Base-by-base conservation (phyloP, 1,284 basidiomycete genomes). In the Fomitopsis palustris region DNA sequence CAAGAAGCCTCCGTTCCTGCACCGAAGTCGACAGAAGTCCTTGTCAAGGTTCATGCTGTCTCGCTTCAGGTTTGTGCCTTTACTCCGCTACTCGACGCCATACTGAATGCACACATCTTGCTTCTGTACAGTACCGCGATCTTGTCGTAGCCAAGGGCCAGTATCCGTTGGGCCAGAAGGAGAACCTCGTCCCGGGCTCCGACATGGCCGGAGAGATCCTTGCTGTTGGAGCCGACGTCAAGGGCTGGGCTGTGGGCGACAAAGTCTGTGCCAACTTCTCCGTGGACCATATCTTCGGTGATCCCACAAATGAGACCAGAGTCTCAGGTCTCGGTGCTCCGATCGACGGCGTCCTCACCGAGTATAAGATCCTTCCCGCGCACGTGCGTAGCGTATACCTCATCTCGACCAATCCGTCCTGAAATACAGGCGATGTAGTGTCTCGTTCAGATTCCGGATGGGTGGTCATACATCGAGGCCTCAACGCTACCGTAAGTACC, bases 171-270 rank as follows among this genome's bases (percentile, higher is more conserved):
- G 63, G 63, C 2, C 57, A 64, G 37, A 71, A 70, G 29, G 64
- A 67, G 3, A 68, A 80, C 41, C 63, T 80, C 2, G 75, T 86
- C 17, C 84, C 85, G 0, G 75, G 78, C 67, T 87, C 85, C 5
- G 87, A 89, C 64, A 78, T 81, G 62, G 85, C 87, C 16, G 86
- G 87, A 9, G 82, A 86, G 65, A 74, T 88, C 52, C 70, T 85
- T 39, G 75, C 78, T 3, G 67, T 86, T 19, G 86, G 86, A 4
- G 70, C 73, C 38, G 77, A 77, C 14, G 83, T 85, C n/a, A 56
- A 47, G n/a, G 60, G 54, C 33, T 67, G 64, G 64, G 54, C 77
- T 59, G 61, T 70, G 3, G 85, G 86, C 12, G 84, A 88, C 66
- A 79, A 83, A 19, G 83, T 87, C 57, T 79, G 75, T 45, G 57